phyloP scores from a whole-genome alignment of 331 rosid genomes.

The Pyrus hybrid region DNA sequence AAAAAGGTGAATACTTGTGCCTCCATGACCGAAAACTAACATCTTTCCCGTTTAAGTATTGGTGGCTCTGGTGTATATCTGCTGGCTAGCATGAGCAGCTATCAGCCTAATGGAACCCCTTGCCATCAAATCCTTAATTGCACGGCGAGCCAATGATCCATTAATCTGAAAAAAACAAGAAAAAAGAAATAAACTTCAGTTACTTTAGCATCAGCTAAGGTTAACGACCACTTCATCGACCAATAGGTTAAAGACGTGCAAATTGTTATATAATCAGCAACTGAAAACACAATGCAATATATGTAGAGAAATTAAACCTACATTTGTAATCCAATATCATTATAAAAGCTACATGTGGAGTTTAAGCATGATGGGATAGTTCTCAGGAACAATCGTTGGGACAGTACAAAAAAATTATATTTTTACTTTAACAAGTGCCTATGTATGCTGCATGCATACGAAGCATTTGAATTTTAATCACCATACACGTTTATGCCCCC shows the following conservation, averaged over 20 bases:
- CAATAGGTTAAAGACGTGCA: neutral
- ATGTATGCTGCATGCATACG: too few species aligned
- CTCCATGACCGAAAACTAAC: neutral
- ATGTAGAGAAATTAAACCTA: neutral
- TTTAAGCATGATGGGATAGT: neutral
- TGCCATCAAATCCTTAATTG: neutral
- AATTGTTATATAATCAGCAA: neutral
- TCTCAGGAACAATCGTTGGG: too few species aligned
- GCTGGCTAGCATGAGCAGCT: neutral
- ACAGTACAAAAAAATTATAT: too few species aligned
- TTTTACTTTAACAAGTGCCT: too few species aligned
- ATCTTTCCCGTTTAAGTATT: neutral
- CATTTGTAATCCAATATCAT: neutral
- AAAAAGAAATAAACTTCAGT: neutral
- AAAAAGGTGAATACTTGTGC: neutral
- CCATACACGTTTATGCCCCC: too few species aligned
- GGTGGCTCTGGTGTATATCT: neutral
- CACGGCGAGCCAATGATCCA: neutral
- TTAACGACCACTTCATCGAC: neutral
- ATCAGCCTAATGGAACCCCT: neutral
- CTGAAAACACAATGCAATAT: neutral
- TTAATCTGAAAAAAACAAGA: neutral
- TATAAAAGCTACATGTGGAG: neutral
- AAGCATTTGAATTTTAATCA: too few species aligned
- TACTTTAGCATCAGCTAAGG: neutral